A percentile compares a stretch with the other conserved stretches of the same genome.
phyloP scores from a whole-genome alignment of 148 eudicot genomes.

The Rhododendron molle region DNA sequence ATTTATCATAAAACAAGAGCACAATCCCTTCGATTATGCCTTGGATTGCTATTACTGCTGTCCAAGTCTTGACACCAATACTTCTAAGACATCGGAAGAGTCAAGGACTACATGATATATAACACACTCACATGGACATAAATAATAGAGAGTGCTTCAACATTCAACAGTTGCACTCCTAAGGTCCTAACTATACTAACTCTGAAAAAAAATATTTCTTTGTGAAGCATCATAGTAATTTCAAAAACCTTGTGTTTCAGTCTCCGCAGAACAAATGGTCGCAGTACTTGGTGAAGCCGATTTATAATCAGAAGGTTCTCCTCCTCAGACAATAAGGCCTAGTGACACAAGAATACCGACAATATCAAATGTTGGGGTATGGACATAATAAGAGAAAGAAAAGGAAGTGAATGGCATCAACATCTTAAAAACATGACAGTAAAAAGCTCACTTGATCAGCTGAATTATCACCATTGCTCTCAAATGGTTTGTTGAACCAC shows the following conservation, averaged over 20 bases:
- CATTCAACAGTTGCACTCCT: neutral
- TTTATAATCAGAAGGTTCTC: conserved; percentile 95
- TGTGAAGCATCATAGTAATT: neutral
- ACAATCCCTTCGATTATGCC: neutral
- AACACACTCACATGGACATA: neutral
- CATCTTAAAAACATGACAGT: neutral
- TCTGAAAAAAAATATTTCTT: neutral
- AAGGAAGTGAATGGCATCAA: neutral
- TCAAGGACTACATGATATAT: neutral
- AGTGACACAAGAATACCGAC: conserved; percentile 13
- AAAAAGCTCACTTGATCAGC: conserved; percentile 64
- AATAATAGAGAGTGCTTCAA: neutral
- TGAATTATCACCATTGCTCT: conserved; percentile 83
- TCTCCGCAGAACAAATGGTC: conserved; percentile 97
- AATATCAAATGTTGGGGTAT: neutral
- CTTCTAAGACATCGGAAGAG: neutral
- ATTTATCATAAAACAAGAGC: neutral
- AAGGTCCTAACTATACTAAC: neutral
- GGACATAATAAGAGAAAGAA: conserved; percentile 8
- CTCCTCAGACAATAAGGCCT: conserved; percentile 95
- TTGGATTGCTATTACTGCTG: neutral
- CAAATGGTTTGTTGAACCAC: conserved; percentile 99
- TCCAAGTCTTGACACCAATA: neutral
- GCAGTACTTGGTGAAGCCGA: conserved; percentile 98
- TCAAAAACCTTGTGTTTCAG: conserved; percentile 86